Evolutionary conservation across 805 yeast genomes (phyloP).

Genomic region (Lipomyces sp.): DNA sequence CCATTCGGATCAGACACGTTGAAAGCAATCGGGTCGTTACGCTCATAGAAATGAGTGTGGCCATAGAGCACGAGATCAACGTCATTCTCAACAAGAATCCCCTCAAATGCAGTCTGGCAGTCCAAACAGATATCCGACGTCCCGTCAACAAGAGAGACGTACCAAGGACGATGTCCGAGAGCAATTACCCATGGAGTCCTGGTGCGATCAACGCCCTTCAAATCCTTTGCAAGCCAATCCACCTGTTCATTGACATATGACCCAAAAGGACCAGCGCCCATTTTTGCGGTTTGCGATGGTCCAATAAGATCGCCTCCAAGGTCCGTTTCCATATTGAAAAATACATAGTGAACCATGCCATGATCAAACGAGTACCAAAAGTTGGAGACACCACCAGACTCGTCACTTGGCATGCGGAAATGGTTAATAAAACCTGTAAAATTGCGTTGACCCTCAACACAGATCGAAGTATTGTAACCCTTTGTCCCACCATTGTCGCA

Average conservation of each 20-base stretch:
- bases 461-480: conserved; percentile 7
- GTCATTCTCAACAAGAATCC: conserved; percentile 23
- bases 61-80: conserved; percentile 34
- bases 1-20: conserved; percentile 33
- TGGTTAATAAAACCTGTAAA: conserved; percentile 33
- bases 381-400: conserved; percentile 29
- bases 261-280: conserved; percentile 21
- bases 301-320: conserved; percentile 29
- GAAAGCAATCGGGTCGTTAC: conserved; percentile 24
- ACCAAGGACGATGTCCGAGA: conserved; percentile 36
- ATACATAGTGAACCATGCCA: conserved; percentile 34
- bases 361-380: conserved; percentile 37
- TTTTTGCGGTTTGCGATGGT: too few species aligned
- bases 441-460: conserved; percentile 27
- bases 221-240: conserved; percentile 32
- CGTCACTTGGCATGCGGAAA: conserved; percentile 34
- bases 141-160: too few species aligned
- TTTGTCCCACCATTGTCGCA: conserved; percentile 25
- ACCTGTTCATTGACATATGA: conserved; percentile 30
- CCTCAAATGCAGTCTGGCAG: conserved; percentile 33
- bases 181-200: conserved; percentile 36
- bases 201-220: conserved; percentile 31
- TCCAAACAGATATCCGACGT: too few species aligned
- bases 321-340: conserved; percentile 34
- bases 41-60: conserved; percentile 33